Evolutionary conservation across 768 basidiomycete genomes (phyloP), one percentile per base, ranked within the genome.

Genomic region (Agaricus sinodeliciosus): DNA sequence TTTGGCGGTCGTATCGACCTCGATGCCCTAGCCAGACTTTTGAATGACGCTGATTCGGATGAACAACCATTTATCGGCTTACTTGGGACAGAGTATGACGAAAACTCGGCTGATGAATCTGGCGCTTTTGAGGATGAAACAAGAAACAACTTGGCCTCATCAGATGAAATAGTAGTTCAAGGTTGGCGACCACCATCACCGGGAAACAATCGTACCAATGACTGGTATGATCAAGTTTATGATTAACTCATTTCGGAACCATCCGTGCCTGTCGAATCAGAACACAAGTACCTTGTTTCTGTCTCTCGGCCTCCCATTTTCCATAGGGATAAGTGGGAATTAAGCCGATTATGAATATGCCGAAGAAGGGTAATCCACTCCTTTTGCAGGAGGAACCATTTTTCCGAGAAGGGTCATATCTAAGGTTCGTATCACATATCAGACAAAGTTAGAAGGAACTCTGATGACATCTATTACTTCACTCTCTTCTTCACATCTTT

Each of bases 11-110:
- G 80, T 42, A 69, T 86, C 54, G 67, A 87, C 62, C 73, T 82
- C 67, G 78, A 82, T 47, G 83, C 76, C 15, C 66, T 85, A 28
- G 67, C 73, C 13, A 69, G 67, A 40, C 70, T 88, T 49, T 67
- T 87, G 69, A 59, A 63, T 49, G 62, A 64, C 22, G 61, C 65
- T 19, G 61, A 69, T 18, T 55, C 60, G 41, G 63, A 65, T 3
- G 58, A 57, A 0, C 60, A 62, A 13, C 57, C 59, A 26, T 25
- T 56, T 16, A 54, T 37, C 45, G 51, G 34, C 42, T 40, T 60
- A 58, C 57, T 55, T 43, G 52, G 59, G 16, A 41, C 50, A 49
- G 53, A 55, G 54, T 11, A 57, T 7, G 53, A 55, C 46, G 28
- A 13, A 3, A 44, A 44, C 18, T 43, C 50, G 36, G 55, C 51